phyloP scores from a whole-genome alignment of 371 early-diverging fungal species.

The Haplosporangium sp. region DNA sequence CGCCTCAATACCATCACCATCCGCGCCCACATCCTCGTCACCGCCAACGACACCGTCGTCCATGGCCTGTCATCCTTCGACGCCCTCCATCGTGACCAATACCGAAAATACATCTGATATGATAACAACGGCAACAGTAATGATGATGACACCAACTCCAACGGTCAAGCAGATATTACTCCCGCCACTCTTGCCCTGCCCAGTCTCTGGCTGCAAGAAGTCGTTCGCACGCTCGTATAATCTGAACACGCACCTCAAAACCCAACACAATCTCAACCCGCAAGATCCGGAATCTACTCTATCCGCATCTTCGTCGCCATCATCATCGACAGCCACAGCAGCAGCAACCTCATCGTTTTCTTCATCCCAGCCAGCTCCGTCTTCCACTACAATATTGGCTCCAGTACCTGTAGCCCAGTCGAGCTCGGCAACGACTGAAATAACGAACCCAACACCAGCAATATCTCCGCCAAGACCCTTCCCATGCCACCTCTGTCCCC shows the following conservation, averaged over 20 bases:
- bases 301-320: not conserved
- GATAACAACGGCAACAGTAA: not conserved
- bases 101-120: not conserved
- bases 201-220: slow-evolving; percentile 20
- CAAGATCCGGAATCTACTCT: slow-evolving; percentile 7
- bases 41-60: slow-evolving; percentile 1
- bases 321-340: not conserved
- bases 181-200: slow-evolving; percentile 25
- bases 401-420: no score
- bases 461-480: slow-evolving; percentile 20
- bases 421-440: no score
- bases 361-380: not conserved
- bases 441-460: slow-evolving; percentile 4
- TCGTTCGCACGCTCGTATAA: slow-evolving; percentile 30
- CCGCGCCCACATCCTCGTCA: slow-evolving; percentile 5
- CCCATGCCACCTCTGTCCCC: slow-evolving; percentile 54
- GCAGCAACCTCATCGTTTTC: not conserved
- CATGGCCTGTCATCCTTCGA: no score
- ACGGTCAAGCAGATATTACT: not conserved
- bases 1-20: slow-evolving; percentile 11
- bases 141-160: not conserved
- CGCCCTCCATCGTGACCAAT: no score
- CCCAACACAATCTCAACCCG: slow-evolving; percentile 14
- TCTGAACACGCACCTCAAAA: slow-evolving; percentile 26
- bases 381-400: not conserved